A percentile compares a stretch with the other conserved stretches of the same genome.
Conservation (phyloP, 805 yeast genomes). For the Candida nemodendra region DNA sequence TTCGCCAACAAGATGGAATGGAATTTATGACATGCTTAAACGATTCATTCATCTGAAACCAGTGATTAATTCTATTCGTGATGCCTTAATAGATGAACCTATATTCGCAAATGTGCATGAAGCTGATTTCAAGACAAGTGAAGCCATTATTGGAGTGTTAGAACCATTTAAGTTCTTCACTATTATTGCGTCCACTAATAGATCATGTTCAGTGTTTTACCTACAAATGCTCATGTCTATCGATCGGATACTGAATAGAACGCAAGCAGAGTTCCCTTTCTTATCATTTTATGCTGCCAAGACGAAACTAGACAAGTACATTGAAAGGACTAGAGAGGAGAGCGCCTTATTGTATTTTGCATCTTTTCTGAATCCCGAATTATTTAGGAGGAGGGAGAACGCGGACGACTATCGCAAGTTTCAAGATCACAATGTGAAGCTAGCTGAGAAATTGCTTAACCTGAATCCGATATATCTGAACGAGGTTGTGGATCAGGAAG, state of each 20-base stretch:
- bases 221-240: neutral
- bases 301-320: neutral
- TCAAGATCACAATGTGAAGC: neutral
- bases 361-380: neutral
- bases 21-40: neutral
- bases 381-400: neutral
- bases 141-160: neutral
- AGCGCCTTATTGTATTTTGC: neutral
- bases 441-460: neutral
- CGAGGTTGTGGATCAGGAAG: neutral
- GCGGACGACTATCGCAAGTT: neutral
- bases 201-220: neutral
- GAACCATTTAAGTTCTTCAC: neutral
- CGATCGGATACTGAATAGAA: neutral
- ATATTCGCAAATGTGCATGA: neutral
- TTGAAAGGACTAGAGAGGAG: neutral
- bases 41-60: neutral
- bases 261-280: neutral
- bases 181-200: neutral
- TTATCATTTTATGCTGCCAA: neutral
- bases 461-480: neutral
- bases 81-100: neutral
- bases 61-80: neutral
- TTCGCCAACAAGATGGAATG: neutral
- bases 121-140: neutral